Evolutionary conservation across 805 yeast genomes (phyloP), one percentile per base, ranked within the genome.

Genomic region (Kuraishia ogatae): DNA sequence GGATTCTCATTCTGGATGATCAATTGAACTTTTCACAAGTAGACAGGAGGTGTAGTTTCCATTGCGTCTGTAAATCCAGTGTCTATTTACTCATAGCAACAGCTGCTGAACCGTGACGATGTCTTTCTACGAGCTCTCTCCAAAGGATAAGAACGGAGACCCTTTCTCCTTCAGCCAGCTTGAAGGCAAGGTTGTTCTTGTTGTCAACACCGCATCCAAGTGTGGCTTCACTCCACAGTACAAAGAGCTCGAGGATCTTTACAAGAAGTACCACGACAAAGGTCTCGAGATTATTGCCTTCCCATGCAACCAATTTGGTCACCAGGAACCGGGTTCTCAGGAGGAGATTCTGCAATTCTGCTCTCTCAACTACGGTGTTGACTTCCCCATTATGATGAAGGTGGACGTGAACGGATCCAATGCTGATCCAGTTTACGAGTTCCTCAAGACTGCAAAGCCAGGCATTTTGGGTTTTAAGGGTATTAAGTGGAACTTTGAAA

Each of bases 281-380:
- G 96, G 89, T 1, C 73, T 92, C 23, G 82, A 72, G 50, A 76
- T 91, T 26, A 60, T 91, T 39, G 97, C 91, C 0, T 90, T 91
- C 79, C 97, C 97, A 35, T 89, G 97, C 71, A 88, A 89, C 72
- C 97, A 90, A 68, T 91, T 91, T 67, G 92, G 87, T 23, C 73
- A 80, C 62, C 87, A 94, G 75, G 89, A 92, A 71, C 85, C 94
- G 61, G 84, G 84, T 2, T 65, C 80, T 2, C 82, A 80, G 53
- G 79, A 83, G 55, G 91, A 87, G 64, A 89, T 89, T 60, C 83
- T 82, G 21, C 69, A 77, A 50, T 87, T 87, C 73, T 91, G 97
- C 71, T 71, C 80, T 50, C 66, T 83, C 64, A 91, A 89, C 75
- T 94, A 84, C 68, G 97, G 97, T 54, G 97, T 93, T 48, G 75